Evolutionary conservation across 257 asterid genomes (phyloP).

Genomic region (Fraxinus americana): DNA sequence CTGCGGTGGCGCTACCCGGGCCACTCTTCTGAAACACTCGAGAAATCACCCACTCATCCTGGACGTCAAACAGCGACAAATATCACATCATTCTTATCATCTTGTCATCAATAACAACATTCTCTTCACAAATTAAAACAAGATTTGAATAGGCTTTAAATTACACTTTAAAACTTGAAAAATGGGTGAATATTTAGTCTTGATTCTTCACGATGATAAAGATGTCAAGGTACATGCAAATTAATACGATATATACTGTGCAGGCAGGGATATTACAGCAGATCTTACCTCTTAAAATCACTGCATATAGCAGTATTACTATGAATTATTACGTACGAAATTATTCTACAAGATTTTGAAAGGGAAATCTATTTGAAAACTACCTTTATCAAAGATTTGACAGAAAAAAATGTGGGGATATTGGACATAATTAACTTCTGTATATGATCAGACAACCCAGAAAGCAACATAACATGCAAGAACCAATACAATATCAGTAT

Average conservation of each 20-base stretch:
- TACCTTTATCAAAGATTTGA: neutral
- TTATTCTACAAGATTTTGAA: neutral
- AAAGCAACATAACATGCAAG: neutral
- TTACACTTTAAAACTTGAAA: no score
- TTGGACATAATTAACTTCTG: neutral
- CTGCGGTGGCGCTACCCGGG: slow-evolving; percentile 27
- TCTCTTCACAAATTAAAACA: no score
- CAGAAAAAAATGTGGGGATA: neutral
- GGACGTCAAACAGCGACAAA: neutral
- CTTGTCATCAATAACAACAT: no score
- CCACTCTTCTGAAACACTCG: slow-evolving; percentile 75
- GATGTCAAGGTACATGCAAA: slow-evolving; percentile 25
- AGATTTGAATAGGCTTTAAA: no score
- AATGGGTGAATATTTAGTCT: neutral
- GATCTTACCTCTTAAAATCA: slow-evolving; percentile 18
- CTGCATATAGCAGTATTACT: slow-evolving; percentile 12
- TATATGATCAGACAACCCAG: neutral
- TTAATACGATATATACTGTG: slow-evolving; percentile 1
- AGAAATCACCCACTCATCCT: slow-evolving; percentile 98
- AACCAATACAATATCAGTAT: neutral
- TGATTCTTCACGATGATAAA: slow-evolving; percentile 12
- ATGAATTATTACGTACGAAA: neutral
- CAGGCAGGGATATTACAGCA: slow-evolving; percentile 17
- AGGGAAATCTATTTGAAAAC: neutral
- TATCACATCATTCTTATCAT: slow-evolving; percentile 8